Conservation (phyloP, 176 grass and related monocot species). For the Paspalum notatum region DNA sequence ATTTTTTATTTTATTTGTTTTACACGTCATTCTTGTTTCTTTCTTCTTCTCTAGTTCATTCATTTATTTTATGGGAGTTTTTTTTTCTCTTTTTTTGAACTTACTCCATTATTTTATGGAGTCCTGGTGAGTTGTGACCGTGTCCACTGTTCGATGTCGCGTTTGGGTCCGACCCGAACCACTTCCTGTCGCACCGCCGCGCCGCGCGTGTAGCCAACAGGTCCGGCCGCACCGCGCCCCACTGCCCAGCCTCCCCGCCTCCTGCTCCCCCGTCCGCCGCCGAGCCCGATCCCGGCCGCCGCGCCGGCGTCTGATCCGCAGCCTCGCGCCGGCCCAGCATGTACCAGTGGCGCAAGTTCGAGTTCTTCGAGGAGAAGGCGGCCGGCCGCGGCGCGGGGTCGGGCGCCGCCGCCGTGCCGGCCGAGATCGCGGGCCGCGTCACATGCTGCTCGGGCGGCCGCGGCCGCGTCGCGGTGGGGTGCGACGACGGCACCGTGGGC, state of each 20-base stretch:
- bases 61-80: too few relatives aligned
- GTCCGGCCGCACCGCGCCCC: not conserved
- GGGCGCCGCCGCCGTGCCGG: slow-evolving; percentile 50
- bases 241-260: not conserved
- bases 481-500: slow-evolving; percentile 79
- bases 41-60: too few relatives aligned
- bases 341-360: slow-evolving; percentile 94
- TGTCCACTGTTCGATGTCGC: too few relatives aligned
- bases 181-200: not conserved
- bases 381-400: slow-evolving; percentile 42
- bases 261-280: not conserved
- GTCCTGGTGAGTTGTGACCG: too few relatives aligned
- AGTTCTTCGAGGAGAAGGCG: slow-evolving; percentile 95
- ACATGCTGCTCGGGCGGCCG: slow-evolving; percentile 79
- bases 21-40: too few relatives aligned
- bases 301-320: slow-evolving; percentile 9
- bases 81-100: too few relatives aligned
- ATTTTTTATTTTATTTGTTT: too few relatives aligned
- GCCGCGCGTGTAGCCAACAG: not conserved
- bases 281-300: slow-evolving; percentile 24
- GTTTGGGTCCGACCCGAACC: too few relatives aligned
- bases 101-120: too few relatives aligned
- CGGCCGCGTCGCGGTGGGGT: slow-evolving; percentile 78
- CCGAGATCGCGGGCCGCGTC: slow-evolving; percentile 68
- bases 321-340: slow-evolving; percentile 33